phyloP scores from a whole-genome alignment of 1,284 basidiomycete species.

The Melampsora americana region DNA sequence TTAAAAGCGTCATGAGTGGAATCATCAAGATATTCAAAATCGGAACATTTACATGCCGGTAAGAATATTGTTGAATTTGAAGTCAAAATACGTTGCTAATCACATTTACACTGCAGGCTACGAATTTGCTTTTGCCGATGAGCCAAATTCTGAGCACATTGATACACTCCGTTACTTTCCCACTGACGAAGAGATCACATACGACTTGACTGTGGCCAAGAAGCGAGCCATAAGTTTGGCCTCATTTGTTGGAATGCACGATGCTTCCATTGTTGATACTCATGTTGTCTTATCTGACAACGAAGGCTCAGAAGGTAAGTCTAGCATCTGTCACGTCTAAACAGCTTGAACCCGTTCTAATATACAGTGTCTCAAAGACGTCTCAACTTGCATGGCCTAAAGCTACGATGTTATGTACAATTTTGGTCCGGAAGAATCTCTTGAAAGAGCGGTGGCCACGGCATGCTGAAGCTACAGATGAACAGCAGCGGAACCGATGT shows the following conservation, averaged over 20 bases:
- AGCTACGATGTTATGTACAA: constrained; percentile 14
- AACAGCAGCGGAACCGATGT: constrained; percentile 1
- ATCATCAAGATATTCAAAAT: not conserved
- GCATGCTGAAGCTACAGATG: not conserved
- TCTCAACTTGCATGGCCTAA: not conserved
- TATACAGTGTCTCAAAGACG: not conserved
- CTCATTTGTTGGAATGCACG: not conserved
- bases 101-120: constrained; percentile 2
- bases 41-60: not conserved
- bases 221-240: too few species aligned
- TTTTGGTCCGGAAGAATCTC: constrained; percentile 4
- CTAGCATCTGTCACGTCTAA: too few species aligned
- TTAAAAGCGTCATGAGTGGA: too few species aligned
- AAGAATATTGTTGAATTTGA: too few species aligned
- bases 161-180: constrained; percentile 5
- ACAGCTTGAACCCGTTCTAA: too few species aligned
- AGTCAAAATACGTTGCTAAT: not conserved
- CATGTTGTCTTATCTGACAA: not conserved
- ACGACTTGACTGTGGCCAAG: constrained; percentile 10
- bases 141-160: not conserved
- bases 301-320: not conserved
- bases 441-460: not conserved
- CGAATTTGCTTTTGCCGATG: too few species aligned
- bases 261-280: constrained; percentile 15
- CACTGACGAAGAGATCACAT: constrained; percentile 10